phyloP scores from a whole-genome alignment of 768 basidiomycete species.

The Podaxis mareebaensis region DNA sequence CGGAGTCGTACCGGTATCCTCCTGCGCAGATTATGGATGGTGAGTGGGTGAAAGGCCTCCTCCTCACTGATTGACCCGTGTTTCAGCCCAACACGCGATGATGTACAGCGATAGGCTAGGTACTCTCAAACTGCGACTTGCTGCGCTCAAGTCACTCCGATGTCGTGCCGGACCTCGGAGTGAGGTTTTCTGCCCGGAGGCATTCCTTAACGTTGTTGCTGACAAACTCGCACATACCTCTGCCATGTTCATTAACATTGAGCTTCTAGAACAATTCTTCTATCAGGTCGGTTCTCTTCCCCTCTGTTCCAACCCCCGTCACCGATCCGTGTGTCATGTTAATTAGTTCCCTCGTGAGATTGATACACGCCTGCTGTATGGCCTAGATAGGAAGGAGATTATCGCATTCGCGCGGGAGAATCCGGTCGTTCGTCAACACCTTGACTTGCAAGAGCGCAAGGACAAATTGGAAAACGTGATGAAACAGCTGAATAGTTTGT shows the following conservation, averaged over 20 bases:
- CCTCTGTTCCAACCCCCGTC: not conserved
- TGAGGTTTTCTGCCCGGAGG: constrained; percentile 92
- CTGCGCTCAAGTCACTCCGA: constrained; percentile 84
- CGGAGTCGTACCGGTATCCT: constrained; percentile 87
- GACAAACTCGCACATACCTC: constrained; percentile 96
- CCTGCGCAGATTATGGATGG: constrained; percentile 94
- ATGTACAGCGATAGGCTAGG: constrained; percentile 82
- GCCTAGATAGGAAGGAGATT: constrained; percentile 87
- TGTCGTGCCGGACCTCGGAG: constrained; percentile 88
- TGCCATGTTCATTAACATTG: constrained; percentile 98
- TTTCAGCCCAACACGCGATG: constrained; percentile 86
- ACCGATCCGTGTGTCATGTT: not conserved
- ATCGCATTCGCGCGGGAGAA: constrained; percentile 94
- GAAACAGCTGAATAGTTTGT: constrained; percentile 92
- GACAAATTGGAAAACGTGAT: constrained; percentile 98
- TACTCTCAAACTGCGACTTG: constrained; percentile 83
- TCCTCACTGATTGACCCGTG: constrained; percentile 17
- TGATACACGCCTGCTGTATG: constrained; percentile 88
- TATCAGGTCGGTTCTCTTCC: constrained; percentile 69
- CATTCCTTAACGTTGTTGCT: constrained; percentile 94
- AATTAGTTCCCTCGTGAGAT: constrained; percentile 94
- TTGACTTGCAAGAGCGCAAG: constrained; percentile 95
- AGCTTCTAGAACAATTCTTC: constrained; percentile 97
- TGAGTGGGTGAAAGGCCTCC: constrained; percentile 35
- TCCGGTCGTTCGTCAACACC: constrained; percentile 79